A percentile compares a stretch with the other conserved stretches of the same genome.
Conservation (phyloP, 2,329 filamentous ascomycete genomes). For the Cladosporium sp. region DNA sequence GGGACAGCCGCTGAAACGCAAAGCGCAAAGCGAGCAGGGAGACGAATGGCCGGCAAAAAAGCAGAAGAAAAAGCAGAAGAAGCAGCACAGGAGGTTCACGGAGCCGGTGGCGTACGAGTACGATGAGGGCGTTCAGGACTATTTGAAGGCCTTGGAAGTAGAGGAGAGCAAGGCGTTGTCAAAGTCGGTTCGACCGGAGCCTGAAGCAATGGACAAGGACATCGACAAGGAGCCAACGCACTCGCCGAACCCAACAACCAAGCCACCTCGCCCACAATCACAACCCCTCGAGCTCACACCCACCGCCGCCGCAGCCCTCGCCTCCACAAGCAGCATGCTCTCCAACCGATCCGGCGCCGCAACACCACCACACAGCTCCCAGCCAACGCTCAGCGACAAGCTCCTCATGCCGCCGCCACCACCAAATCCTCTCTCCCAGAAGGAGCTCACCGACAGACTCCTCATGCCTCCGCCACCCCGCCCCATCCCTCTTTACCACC, state of each 20-base stretch:
- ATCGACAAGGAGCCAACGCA: not conserved
- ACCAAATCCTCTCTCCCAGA: not conserved
- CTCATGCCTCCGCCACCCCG: not conserved
- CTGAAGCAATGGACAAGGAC: not conserved
- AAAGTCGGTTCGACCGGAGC: not conserved
- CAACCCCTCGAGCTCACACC: not conserved
- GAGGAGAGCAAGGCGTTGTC: not conserved
- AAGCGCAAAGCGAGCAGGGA: not conserved
- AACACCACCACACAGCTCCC: not conserved
- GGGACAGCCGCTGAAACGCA: not conserved
- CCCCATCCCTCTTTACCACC: not conserved
- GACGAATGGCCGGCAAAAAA: slow-evolving; percentile 18
- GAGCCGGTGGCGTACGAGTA: not conserved
- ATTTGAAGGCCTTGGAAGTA: not conserved
- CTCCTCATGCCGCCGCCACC: not conserved
- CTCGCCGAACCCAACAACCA: not conserved
- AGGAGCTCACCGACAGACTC: not conserved
- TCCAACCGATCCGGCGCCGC: not conserved
- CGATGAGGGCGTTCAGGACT: not conserved
- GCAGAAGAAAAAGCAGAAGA: slow-evolving; percentile 23
- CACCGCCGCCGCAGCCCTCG: not conserved
- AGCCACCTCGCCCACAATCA: not conserved
- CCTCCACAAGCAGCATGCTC: not conserved
- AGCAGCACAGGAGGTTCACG: slow-evolving; percentile 13
- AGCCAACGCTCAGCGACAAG: not conserved